Base-by-base conservation (phyloP, 805 yeast genomes). In the Sugiyamaella qingdaonensis region DNA sequence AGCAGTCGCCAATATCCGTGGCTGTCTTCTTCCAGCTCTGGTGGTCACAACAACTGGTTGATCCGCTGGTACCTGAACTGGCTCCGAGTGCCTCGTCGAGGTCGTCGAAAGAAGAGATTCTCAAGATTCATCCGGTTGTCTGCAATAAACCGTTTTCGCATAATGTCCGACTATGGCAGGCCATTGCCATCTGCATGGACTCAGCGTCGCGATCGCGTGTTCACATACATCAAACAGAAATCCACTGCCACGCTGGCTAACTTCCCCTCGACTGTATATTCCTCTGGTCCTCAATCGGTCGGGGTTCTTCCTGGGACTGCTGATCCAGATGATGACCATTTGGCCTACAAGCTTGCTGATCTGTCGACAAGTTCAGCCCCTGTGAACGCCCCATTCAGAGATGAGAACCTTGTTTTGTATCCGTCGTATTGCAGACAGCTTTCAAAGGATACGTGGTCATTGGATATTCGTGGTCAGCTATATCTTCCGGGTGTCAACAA, bases 391-490 rank as follows among this genome's bases (percentile, higher is more conserved):
- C 61, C 66, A 31, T 60, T 55, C 33, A 66, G 69, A 31, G 84
- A 85, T 58, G 82, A 89, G 31, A 69, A 77, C 14, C 75, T 88
- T n/a, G 67, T 80, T 1, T 68, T 85, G 37, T 83, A 79, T 59
- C 85, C 85, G 19, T 76, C 84, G 2, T 84, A 76, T 65, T 74
- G 82, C 0, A 68, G 79, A 5, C 53, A 58, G 10, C 57, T 62
- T 11, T 61, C 56, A 16, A 65, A 61, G 13, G 62, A 62, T 7
- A 74, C 72, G 49, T 80, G 73, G 57, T 78, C 78, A 37, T 78
- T 85, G 1, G 81, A 81, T 34, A 80, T 91, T 2, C 76, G 87
- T 43, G 96, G 97, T 5, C 80, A 86, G 78, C 70, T 86, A 27
- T 77, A 63, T 50, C 75, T 86, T 41, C 88, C 90, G 0, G 95